Conservation (phyloP, 306 rosid genomes). For the Albizia julibrissin region DNA sequence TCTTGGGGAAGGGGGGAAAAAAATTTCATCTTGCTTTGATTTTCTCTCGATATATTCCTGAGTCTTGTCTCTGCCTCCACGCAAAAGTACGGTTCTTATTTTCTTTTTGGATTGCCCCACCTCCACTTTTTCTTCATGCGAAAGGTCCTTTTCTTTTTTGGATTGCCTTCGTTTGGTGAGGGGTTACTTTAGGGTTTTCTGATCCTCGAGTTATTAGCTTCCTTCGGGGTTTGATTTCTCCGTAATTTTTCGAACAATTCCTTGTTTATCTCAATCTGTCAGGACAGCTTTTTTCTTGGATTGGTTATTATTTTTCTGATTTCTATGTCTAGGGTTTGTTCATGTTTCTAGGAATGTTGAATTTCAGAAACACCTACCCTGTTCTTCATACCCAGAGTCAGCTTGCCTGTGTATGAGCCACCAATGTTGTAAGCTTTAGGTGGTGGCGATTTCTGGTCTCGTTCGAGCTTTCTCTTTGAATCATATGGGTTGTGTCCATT, state of each 20-base stretch:
- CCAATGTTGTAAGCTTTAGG: not conserved
- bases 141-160: conserved; percentile 9
- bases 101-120: conserved; percentile 25
- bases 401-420: not conserved
- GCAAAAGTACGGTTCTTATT: conserved; percentile 31
- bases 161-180: not conserved
- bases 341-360: conserved; percentile 30
- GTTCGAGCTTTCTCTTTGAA: conserved; percentile 7
- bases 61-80: conserved; percentile 10
- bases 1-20: conserved; percentile 17
- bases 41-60: conserved; percentile 14
- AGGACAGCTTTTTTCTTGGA: conserved; percentile 1
- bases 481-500: conserved; percentile 80
- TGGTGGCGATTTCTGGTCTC: conserved; percentile 14
- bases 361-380: conserved; percentile 27
- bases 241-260: conserved; percentile 12
- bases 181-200: conserved; percentile 34
- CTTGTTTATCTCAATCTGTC: not conserved
- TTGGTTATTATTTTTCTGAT: not conserved
- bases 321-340: conserved; percentile 28
- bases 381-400: conserved; percentile 11
- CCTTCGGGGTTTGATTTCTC: not conserved
- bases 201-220: conserved; percentile 2
- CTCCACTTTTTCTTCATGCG: not conserved
- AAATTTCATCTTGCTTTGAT: conserved; percentile 28